These are phyloP conservation scores for Curvularia sp. DNA, from an alignment of 2,329 filamentous ascomycete genomes.

Conservation along the genomic window DNA sequence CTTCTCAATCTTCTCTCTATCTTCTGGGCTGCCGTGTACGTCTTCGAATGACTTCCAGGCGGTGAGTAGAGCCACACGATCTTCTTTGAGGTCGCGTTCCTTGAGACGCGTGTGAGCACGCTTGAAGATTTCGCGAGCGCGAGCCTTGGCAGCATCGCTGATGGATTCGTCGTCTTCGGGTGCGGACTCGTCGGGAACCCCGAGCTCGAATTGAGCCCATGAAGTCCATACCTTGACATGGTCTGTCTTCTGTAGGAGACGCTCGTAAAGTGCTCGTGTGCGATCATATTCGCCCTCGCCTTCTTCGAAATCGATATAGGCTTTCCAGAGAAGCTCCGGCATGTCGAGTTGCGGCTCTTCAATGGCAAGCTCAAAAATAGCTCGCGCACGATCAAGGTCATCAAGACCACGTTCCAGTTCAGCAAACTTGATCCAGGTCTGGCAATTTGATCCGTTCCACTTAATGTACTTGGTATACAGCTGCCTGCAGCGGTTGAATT, in stretches of 20 bases:
- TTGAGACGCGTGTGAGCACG: constrained; percentile 87
- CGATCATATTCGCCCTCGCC: constrained; percentile 90
- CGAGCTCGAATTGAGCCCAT: constrained; percentile 98
- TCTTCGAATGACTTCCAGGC: constrained; percentile 93
- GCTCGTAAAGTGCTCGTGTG: constrained; percentile 83
- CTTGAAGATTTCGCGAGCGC: constrained; percentile 83
- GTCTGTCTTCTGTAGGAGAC: constrained; percentile 90
- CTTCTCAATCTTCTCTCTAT: constrained; percentile 82
- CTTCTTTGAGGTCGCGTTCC: constrained; percentile 88
- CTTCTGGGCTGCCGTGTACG: constrained; percentile 76
- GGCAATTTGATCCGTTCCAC: constrained; percentile 87
- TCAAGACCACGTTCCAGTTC: constrained; percentile 91
- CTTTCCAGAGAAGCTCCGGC: constrained; percentile 97
- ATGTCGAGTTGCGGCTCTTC: constrained; percentile 86
- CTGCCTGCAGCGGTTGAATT: constrained; percentile 88
- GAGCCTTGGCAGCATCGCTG: constrained; percentile 81
- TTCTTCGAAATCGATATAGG: constrained; percentile 98
- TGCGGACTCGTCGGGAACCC: constrained; percentile 79
- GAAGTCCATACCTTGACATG: constrained; percentile 99
- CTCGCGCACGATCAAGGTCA: constrained; percentile 84
- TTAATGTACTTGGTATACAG: constrained; percentile 94
- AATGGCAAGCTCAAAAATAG: constrained; percentile 91
- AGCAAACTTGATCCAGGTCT: constrained; percentile 96
- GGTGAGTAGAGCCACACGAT: constrained; percentile 88
- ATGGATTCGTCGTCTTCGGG: constrained; percentile 61